Evolutionary conservation across 257 asterid species (phyloP).

Genomic region (Jasminum sambac): DNA sequence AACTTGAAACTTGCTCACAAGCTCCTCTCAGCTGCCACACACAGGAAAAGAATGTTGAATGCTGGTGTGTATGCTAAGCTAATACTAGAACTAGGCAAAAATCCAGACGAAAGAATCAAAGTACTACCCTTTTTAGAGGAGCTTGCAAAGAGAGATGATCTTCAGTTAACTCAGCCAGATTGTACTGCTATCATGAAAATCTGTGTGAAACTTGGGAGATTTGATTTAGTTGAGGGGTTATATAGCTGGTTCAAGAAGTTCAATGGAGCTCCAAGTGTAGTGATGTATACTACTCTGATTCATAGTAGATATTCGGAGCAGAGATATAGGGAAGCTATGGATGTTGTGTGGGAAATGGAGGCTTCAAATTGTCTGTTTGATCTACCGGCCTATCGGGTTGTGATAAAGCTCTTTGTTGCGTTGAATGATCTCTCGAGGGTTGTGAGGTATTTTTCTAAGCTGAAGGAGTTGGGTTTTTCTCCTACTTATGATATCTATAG

Average conservation of each 20-base stretch:
- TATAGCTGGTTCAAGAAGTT: conserved; percentile 67
- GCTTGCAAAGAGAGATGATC: conserved; percentile 74
- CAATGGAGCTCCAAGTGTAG: conserved; percentile 53
- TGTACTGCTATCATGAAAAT: conserved; percentile 79
- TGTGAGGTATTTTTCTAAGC: conserved; percentile 59
- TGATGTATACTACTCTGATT: conserved; percentile 75
- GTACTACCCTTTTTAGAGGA: conserved; percentile 60
- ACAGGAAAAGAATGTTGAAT: conserved; percentile 49
- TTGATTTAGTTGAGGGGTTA: conserved; percentile 63
- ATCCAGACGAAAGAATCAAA: conserved; percentile 49
- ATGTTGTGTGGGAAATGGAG: conserved; percentile 86
- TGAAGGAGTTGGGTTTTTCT: conserved; percentile 70
- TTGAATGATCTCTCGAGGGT: conserved; percentile 62
- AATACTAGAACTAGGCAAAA: conserved; percentile 61
- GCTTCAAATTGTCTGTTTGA: conserved; percentile 60
- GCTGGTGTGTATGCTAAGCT: conserved; percentile 65
- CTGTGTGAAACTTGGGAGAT: conserved; percentile 56
- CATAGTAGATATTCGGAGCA: conserved; percentile 60
- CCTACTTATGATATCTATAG: conserved; percentile 65
- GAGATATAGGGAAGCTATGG: conserved; percentile 68
- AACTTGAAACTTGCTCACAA: conserved; percentile 58
- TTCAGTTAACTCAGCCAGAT: conserved; percentile 57
- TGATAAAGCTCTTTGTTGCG: conserved; percentile 74
- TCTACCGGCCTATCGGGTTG: conserved; percentile 79
- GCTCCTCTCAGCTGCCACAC: conserved; percentile 58